Conservation (phyloP, 805 yeast species). For the Millerago galiae region DNA sequence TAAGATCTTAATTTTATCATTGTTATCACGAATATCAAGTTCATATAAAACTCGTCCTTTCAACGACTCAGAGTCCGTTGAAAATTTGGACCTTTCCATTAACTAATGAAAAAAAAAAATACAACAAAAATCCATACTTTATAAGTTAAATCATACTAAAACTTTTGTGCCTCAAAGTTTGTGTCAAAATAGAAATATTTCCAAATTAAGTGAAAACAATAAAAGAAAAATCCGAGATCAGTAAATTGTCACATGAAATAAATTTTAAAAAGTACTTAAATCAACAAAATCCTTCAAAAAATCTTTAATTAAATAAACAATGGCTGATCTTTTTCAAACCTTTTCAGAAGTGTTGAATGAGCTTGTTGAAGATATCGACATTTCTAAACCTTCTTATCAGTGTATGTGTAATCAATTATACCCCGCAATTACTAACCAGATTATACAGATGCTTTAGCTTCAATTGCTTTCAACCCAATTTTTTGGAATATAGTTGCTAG, state of each 20-base stretch:
- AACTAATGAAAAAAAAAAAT: too few species aligned
- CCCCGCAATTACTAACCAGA: background rate
- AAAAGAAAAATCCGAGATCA: background rate
- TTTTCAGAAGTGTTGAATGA: slow-evolving; percentile 15
- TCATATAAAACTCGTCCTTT: slow-evolving; percentile 4
- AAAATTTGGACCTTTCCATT: background rate
- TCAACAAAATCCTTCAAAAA: background rate
- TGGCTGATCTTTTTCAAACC: too few species aligned
- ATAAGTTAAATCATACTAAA: too few species aligned
- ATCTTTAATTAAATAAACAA: background rate
- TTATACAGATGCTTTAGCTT: slow-evolving; percentile 42
- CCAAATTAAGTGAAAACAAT: background rate
- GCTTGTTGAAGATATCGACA: slow-evolving; percentile 20
- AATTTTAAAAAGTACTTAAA: background rate
- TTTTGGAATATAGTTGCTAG: slow-evolving; percentile 96
- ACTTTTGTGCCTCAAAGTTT: slow-evolving; percentile 1
- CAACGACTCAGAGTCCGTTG: too few species aligned
- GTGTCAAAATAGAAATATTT: background rate
- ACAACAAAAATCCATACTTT: too few species aligned
- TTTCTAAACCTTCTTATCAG: slow-evolving; percentile 15
- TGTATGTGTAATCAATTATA: slow-evolving; percentile 12
- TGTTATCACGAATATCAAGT: slow-evolving; percentile 13
- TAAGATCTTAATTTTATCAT: background rate
- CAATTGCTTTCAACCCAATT: slow-evolving; percentile 85
- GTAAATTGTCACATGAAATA: slow-evolving; percentile 5